Percentiles rank a stretch among this genome's conserved stretches.
phyloP scores from a whole-genome alignment of 257 asterid species.

The Vinca minor region DNA sequence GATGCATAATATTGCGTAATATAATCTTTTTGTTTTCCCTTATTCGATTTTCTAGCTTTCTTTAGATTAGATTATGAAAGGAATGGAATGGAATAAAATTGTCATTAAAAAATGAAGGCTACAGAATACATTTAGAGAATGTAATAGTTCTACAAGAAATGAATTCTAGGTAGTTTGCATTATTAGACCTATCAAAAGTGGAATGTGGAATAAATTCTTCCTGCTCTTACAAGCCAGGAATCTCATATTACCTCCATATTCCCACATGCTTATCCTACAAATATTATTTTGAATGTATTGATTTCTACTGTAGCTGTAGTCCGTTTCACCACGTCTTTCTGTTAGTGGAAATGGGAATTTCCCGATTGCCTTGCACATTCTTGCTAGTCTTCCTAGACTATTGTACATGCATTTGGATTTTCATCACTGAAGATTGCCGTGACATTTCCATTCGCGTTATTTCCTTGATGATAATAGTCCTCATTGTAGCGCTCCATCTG shows the following conservation, averaged over 20 bases:
- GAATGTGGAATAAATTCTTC: conserved; percentile 33
- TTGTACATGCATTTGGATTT: conserved; percentile 81
- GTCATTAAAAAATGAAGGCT: conserved; percentile 3
- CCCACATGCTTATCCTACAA: conserved; percentile 24
- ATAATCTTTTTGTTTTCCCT: no score
- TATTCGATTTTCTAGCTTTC: no score
- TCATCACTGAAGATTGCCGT: conserved; percentile 80
- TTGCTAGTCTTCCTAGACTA: conserved; percentile 30
- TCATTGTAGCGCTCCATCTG: conserved; percentile 41
- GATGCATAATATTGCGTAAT: no score
- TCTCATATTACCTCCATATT: conserved; percentile 28
- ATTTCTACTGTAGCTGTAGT: conserved; percentile 11
- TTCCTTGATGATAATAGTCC: conserved; percentile 39
- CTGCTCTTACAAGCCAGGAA: conserved; percentile 42
- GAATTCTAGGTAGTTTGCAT: conserved; percentile 21
- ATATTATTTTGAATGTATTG: conserved; percentile 13
- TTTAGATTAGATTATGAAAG: conserved; percentile 1
- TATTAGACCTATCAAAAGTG: conserved; percentile 19
- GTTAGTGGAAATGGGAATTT: conserved; percentile 3
- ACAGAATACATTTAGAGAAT: conserved; percentile 1
- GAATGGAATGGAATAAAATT: background rate
- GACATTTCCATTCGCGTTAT: conserved; percentile 41
- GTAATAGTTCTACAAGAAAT: conserved; percentile 30
- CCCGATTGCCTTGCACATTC: conserved; percentile 5
- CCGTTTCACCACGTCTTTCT: conserved; percentile 18